A percentile compares a stretch with the other conserved stretches of the same genome.
Conservation (phyloP, 306 rosid genomes). For the Acacia melanoxylon region DNA sequence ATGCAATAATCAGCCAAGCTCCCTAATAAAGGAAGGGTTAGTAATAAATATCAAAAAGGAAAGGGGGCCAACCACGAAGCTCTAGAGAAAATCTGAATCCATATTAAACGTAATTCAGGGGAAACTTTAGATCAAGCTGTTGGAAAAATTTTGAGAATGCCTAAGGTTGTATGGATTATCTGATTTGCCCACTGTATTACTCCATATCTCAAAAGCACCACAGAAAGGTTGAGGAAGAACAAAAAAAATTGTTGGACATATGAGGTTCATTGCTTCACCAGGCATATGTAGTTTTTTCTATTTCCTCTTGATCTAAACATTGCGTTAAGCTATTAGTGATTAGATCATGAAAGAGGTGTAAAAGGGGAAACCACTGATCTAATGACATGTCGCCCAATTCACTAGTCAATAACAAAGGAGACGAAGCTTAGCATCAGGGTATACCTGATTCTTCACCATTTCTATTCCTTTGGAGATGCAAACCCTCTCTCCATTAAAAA, state of each 20-base stretch:
- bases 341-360: neutral
- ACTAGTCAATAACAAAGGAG: neutral
- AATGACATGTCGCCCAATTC: neutral
- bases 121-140: neutral
- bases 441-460: neutral
- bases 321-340: neutral
- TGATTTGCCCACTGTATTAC: neutral
- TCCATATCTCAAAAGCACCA: neutral
- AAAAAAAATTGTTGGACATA: neutral
- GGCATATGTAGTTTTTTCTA: neutral
- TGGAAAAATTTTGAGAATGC: neutral
- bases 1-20: neutral
- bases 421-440: neutral
- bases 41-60: neutral
- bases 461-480: neutral
- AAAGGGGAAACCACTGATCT: neutral
- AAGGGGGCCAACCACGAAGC: neutral
- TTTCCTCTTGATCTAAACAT: neutral
- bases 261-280: neutral
- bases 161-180: neutral
- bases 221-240: neutral
- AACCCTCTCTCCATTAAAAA: neutral
- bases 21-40: neutral
- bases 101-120: neutral
- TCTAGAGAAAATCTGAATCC: neutral